A percentile compares a stretch with the other conserved stretches of the same genome.
Evolutionary conservation across 2,329 filamentous ascomycete genomes (phyloP).

Genomic region (Botrytis paeoniae): DNA sequence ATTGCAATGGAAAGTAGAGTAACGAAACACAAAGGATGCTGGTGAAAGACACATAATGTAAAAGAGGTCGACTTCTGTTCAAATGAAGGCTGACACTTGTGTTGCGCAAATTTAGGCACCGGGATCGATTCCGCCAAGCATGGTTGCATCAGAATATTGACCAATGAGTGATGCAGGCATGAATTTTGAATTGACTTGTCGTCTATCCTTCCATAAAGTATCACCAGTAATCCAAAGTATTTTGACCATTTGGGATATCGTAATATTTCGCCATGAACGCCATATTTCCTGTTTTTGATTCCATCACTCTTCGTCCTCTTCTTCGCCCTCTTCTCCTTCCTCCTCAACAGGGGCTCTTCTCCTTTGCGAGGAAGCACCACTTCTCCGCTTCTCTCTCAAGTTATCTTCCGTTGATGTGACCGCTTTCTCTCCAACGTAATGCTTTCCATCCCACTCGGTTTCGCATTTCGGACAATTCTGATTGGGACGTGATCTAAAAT

Average conservation of each 20-base stretch:
- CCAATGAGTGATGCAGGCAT: neutral
- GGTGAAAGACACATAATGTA: neutral
- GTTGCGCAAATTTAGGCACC: neutral
- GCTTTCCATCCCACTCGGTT: conserved; percentile 45
- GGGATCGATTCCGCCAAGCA: neutral
- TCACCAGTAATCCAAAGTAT: neutral
- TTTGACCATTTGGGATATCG: conserved; percentile 8
- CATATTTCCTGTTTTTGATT: neutral
- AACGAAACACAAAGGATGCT: neutral
- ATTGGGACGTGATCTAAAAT: conserved; percentile 59
- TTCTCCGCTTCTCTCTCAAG: conserved; percentile 35
- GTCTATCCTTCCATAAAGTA: neutral
- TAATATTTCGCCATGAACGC: neutral
- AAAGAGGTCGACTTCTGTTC: neutral
- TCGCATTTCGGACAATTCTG: conserved; percentile 63
- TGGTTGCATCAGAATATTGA: neutral
- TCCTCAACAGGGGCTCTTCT: conserved; percentile 23
- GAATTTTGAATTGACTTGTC: neutral
- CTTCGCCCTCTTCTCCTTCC: conserved; percentile 22
- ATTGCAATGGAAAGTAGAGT: neutral
- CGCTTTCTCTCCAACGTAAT: conserved; percentile 38
- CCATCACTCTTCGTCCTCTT: conserved; percentile 10
- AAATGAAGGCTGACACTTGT: neutral
- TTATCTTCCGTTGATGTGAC: conserved; percentile 37
- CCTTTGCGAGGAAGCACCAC: conserved; percentile 23